phyloP scores from a whole-genome alignment of 2,329 filamentous ascomycete species.

The Cadophora sp. region DNA sequence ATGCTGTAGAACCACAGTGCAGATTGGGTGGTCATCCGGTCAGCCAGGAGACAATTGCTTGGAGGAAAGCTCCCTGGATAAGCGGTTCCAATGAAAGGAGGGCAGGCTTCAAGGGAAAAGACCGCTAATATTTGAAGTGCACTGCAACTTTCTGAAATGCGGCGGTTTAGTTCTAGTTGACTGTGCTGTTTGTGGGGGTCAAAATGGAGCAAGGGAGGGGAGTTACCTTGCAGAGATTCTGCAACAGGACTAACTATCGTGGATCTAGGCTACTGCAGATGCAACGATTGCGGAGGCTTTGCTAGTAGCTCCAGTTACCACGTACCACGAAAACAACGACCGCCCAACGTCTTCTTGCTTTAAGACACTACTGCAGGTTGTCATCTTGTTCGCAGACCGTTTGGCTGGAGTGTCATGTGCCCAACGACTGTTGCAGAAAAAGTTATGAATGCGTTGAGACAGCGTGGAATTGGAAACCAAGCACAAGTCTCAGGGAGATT shows the following conservation, averaged over 20 bases:
- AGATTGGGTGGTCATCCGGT: conserved; percentile 33
- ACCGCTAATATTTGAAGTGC: background rate
- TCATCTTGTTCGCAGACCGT: background rate
- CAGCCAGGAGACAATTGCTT: conserved; percentile 31
- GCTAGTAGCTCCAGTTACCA: conserved; percentile 13
- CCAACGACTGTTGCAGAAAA: background rate
- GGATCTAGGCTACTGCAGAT: background rate
- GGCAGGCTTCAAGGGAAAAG: conserved; percentile 16
- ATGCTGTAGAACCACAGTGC: conserved; percentile 35
- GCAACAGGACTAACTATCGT: conserved; percentile 19
- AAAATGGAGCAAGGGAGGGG: conserved; percentile 1
- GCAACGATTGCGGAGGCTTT: conserved; percentile 12
- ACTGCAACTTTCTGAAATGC: background rate
- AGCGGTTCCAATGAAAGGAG: conserved; percentile 28
- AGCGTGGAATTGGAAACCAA: conserved; percentile 1
- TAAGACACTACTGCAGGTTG: background rate
- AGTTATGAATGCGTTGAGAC: background rate
- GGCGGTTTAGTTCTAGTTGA: conserved; percentile 1
- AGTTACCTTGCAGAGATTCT: conserved; percentile 18
- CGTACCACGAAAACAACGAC: conserved; percentile 1
- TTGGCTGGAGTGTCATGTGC: background rate
- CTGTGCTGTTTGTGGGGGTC: conserved; percentile 15
- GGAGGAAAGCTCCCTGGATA: conserved; percentile 28
- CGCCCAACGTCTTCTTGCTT: background rate
- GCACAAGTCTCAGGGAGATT: conserved; percentile 4